Conservation (phyloP, 176 grass and related monocot genomes). For the Carex parvula region DNA sequence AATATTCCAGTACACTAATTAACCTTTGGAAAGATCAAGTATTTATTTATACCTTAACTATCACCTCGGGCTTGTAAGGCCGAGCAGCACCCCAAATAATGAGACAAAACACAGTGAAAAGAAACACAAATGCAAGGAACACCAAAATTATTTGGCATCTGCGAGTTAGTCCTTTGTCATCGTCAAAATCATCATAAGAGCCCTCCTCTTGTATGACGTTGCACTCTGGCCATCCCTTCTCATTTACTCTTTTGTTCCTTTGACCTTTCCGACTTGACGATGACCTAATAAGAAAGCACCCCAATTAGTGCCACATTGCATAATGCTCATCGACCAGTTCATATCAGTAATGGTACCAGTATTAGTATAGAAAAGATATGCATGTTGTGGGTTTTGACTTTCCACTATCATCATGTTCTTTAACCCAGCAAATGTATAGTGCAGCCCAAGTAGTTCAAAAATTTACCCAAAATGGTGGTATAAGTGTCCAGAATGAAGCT, state of each 20-base stretch:
- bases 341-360: not conserved
- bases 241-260: slow-evolving; percentile 31
- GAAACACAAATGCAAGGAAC: slow-evolving; percentile 39
- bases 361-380: not conserved
- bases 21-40: not conserved
- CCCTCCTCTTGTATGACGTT: slow-evolving; percentile 63
- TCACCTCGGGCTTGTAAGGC: slow-evolving; percentile 43
- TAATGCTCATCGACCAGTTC: not conserved
- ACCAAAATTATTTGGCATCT: slow-evolving; percentile 44
- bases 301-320: not conserved
- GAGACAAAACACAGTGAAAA: slow-evolving; percentile 61
- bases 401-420: not conserved
- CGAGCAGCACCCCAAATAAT: slow-evolving; percentile 81
- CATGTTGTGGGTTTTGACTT: not conserved
- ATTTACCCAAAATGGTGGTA: not conserved
- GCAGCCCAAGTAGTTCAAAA: not conserved
- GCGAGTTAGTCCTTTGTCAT: slow-evolving; percentile 36
- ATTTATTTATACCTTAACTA: slow-evolving; percentile 52
- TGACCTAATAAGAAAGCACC: slow-evolving; percentile 15
- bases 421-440: not conserved
- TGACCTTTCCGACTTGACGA: slow-evolving; percentile 29
- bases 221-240: slow-evolving; percentile 65
- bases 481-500: not conserved
- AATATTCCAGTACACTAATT: not conserved
- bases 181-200: slow-evolving; percentile 39